Evolutionary conservation across 352 stramenopile species (phyloP), one percentile per base, ranked within the genome.

Genomic region (Ochromonadaceae sp.): DNA sequence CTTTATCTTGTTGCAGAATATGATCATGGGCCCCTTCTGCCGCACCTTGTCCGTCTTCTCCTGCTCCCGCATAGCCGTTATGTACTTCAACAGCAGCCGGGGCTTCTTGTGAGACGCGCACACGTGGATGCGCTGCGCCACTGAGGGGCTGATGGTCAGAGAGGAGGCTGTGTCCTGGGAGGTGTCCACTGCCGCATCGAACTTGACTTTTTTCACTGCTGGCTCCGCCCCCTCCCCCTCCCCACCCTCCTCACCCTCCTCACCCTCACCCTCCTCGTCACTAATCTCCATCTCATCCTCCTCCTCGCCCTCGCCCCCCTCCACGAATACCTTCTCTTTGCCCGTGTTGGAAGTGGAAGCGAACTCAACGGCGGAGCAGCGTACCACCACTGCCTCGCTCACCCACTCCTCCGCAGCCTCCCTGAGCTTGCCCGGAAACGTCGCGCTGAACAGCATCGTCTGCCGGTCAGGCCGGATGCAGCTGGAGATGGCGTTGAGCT

Each of bases 361-460:
- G 7, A 25, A 52, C 7, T 34, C 25, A 15, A 17, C 20, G 12
- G 44, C 44, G 34, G 7, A 5, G n/a, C n/a, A n/a, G n/a, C n/a
- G n/a, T n/a, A n/a, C n/a, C 7, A 52, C 20, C 14, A 20, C 35
- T 38, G 48, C 17, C 22, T 38, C 12, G 7, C 4, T 4, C n/a
- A 35, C 12, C 53, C 53, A 61, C 12, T 9, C 7, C 3, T 25
- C 20, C 30, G 9, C n/a, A 9, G 5, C 25, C 48, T 61, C 53
- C 48, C 34, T 9, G 5, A 61, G 31, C 36, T 56, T 61, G 38
- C 53, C 53, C 22, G 53, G 81, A 61, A 89, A 90, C 14, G 83
- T 91, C 0, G 83, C 83, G 0, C 77, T 87, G 55, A 90, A 91
- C 74, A 91, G 79, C 22, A 90, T 74, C 17, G 77, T 91, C 69